Base-by-base conservation (phyloP, 768 basidiomycete species). In the Hortiboletus flavorubellus region DNA sequence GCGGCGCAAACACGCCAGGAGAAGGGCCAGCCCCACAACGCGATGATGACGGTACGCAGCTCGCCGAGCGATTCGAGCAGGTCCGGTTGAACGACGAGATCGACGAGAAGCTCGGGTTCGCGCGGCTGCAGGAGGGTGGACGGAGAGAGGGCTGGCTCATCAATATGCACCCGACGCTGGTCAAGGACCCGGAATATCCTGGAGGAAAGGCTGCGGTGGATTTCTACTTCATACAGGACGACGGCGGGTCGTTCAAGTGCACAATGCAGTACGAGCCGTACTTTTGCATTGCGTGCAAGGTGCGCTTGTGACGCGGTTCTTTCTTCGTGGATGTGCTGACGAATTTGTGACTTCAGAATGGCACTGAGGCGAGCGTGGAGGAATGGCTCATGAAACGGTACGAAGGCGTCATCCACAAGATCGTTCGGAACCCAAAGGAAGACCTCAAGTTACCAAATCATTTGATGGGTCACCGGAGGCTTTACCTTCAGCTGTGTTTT, bases 141-240 rank as follows among this genome's bases (percentile, higher is more conserved):
- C 76, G 76, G 64, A 84, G 78, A 67, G 89, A 91, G 51, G 97
- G 95, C 2, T 98, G 97, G 97, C 75, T 99, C 66, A 85, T 99
- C 59, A 98, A 98, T 68, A 98, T 99, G 96, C 95, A 96, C 69
- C 92, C 97, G 88, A 97, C 93, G 1, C 73, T 96, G 9, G 72
- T 97, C 15, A 91, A 92, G 70, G 93, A 95, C 64, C 74, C 93
- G 7, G 87, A 91, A 41, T 87, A 86, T 78, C 83, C 91, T 6
- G 82, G 82, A 9, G 97, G 95, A 18, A 85, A 83, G 62, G 87
- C 93, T 2, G 97, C 89, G 8, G 95, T 99, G 12, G 94, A 99
- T 63, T 96, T 85, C 62, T 98, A 96, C 69, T 98, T 99, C 66
- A 93, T 99, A 59, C 87, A 98, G 74, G 95, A 98, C 65, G 94